These are phyloP conservation scores for Candida namnaoensis DNA, from an alignment of 805 yeast species.

Conservation along the genomic window DNA sequence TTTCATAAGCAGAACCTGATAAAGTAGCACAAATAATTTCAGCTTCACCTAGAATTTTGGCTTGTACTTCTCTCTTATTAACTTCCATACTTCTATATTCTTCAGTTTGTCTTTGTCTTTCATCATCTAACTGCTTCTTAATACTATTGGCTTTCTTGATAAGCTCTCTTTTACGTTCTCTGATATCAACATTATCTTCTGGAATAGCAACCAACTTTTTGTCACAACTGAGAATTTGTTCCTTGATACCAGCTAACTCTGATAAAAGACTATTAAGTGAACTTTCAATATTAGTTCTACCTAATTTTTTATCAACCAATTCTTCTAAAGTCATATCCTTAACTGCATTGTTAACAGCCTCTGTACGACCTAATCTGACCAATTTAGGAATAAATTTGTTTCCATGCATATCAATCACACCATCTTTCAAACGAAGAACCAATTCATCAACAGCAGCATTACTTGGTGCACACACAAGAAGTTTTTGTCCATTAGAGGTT, in stretches of 20 bases:
- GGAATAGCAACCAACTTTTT: slow-evolving; percentile 7
- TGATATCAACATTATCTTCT: slow-evolving; percentile 9
- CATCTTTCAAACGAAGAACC: slow-evolving; percentile 70
- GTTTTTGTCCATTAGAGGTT: slow-evolving; percentile 27
- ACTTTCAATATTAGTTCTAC: slow-evolving; percentile 4
- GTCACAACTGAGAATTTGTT: slow-evolving; percentile 12
- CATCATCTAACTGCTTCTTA: slow-evolving; percentile 68
- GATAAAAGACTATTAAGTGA: slow-evolving; percentile 38
- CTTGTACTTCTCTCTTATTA: slow-evolving; percentile 68
- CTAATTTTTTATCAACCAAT: slow-evolving; percentile 48
- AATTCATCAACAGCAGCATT: slow-evolving; percentile 98
- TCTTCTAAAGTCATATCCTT: slow-evolving; percentile 81
- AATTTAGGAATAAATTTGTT: slow-evolving; percentile 48
- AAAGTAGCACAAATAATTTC: slow-evolving; percentile 87
- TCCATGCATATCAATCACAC: slow-evolving; percentile 54
- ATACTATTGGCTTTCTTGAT: slow-evolving; percentile 55
- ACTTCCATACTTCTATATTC: slow-evolving; percentile 70
- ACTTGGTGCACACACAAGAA: slow-evolving; percentile 93
- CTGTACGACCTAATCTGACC: slow-evolving; percentile 85
- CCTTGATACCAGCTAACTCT: slow-evolving; percentile 23
- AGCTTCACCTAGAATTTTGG: slow-evolving; percentile 60
- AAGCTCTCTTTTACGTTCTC: slow-evolving; percentile 31
- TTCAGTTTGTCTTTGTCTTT: slow-evolving; percentile 64
- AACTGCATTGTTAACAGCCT: slow-evolving; percentile 77
- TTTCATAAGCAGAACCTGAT: slow-evolving; percentile 91